Evolutionary conservation across 1,139 yeast genomes (phyloP).

Genomic region (Scheffersomyces illinoinensis): DNA sequence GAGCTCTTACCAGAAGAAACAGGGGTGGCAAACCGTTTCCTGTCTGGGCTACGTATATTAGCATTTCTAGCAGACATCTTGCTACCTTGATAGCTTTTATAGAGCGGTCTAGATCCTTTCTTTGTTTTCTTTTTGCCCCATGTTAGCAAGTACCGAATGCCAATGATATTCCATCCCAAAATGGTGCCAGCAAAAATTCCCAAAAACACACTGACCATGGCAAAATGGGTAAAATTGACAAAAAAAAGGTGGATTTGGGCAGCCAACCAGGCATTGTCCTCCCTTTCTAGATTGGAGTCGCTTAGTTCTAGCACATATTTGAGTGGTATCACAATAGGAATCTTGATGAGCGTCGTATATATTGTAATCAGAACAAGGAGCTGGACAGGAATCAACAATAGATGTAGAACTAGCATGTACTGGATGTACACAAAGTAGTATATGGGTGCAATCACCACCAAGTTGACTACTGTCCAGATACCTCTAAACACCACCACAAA

Average conservation of each 20-base stretch:
- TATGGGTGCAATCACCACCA: not conserved
- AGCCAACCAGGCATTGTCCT: constrained; percentile 10
- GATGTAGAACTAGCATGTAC: constrained; percentile 4
- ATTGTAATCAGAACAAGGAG: constrained; percentile 11
- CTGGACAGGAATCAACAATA: constrained; percentile 11
- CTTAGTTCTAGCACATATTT: constrained; percentile 12
- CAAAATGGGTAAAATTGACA: constrained; percentile 9
- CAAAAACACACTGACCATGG: constrained; percentile 11
- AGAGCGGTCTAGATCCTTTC: not conserved
- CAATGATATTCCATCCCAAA: constrained; percentile 9
- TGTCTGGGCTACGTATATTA: not conserved
- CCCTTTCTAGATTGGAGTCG: constrained; percentile 3
- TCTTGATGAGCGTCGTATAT: constrained; percentile 12
- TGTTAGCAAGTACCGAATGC: constrained; percentile 11
- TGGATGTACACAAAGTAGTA: not conserved
- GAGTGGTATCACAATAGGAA: constrained; percentile 13
- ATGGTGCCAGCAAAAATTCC: constrained; percentile 13
- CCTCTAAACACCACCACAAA: not conserved
- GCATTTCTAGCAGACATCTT: not conserved
- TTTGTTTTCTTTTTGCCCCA: constrained; percentile 4
- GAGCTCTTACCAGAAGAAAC: not conserved
- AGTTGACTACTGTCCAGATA: not conserved
- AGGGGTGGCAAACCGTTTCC: not conserved
- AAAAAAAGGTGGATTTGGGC: constrained; percentile 12
- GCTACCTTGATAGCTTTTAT: not conserved